Base-by-base conservation (phyloP, 1,139 yeast species). In the Suhomyces bribrorum region DNA sequence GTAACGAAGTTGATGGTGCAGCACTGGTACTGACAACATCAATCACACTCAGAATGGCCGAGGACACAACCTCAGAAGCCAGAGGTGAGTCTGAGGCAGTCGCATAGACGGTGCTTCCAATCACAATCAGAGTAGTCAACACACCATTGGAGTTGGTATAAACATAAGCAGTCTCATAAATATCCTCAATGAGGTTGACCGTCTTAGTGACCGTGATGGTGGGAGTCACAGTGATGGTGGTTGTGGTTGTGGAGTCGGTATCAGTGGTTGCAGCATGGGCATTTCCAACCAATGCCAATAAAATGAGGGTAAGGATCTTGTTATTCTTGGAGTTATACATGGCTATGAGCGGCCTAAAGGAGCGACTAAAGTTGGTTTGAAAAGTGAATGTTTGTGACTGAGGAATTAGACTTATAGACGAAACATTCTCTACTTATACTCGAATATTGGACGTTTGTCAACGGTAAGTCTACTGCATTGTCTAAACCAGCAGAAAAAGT, bases 101-200 rank as follows among this genome's bases (percentile, higher is more conserved):
- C 26, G 18, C 44, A 16, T 43, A 31, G 11, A 31, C 44, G 27
- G 65, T 61, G 30, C 62, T 57, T 8, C 65, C 67, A 20, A 51
- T 47, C 15, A 52, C 53, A 14, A 62, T 58, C 14, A 56, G 49
- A 14, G 75, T 64, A 26, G 75, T 69, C 47, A 66, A 58, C 7
- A 38, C 42, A 7, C 73, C 72, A 30, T 48, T 50, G 11, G 56
- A 40, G 26, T 39, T 39, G 31, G 73, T 66, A 48, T 48, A 70
- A 18, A 68, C 49, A 46, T 68, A 69, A 18, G 51, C 66, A 5
- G 72, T 64, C 34, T 62, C 69, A 31, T 50, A 62, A 27, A 67
- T 51, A 26, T 58, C 54, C 37, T 57, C 72, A 23, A 55, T 47
- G 26, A 48, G 52, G 4, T 57, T 60, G 2, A 57, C 57, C 4